Conservation (phyloP, 441 rosid species). For the Erysimum cheiri region DNA sequence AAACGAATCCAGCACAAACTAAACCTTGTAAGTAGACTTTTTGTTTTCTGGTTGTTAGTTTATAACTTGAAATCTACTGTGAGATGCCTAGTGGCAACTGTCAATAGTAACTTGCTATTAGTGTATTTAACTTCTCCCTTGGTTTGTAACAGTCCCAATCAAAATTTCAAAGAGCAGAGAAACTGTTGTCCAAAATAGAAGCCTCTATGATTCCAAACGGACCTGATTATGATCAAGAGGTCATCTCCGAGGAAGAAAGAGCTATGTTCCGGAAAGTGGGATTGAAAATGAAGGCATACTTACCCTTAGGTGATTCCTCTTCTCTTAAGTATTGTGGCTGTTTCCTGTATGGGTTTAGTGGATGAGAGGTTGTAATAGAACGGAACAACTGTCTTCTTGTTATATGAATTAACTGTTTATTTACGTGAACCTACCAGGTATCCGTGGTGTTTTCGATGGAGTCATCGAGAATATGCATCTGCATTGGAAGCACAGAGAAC, state of each 20-base stretch:
- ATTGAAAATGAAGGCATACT: slow-evolving; percentile 88
- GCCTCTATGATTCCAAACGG: slow-evolving; percentile 90
- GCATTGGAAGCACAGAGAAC: slow-evolving; percentile 97
- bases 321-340: slow-evolving; percentile 30
- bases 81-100: slow-evolving; percentile 21
- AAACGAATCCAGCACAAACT: slow-evolving; percentile 81
- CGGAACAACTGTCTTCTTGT: slow-evolving; percentile 18
- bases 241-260: slow-evolving; percentile 91
- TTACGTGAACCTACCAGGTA: slow-evolving; percentile 54
- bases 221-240: slow-evolving; percentile 98
- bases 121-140: slow-evolving; percentile 40
- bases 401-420: slow-evolving; percentile 16
- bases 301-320: slow-evolving; percentile 79
- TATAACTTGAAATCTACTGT: slow-evolving; percentile 25
- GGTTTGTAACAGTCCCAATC: slow-evolving; percentile 73
- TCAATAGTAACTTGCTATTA: background rate
- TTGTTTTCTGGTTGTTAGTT: slow-evolving; percentile 27
- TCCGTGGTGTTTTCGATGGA: slow-evolving; percentile 98
- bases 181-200: slow-evolving; percentile 83
- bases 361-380: background rate
- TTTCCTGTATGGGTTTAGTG: slow-evolving; percentile 18
- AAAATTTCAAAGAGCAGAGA: slow-evolving; percentile 90
- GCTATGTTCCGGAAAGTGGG: slow-evolving; percentile 90
- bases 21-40: slow-evolving; percentile 61
- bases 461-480: slow-evolving; percentile 98